These are phyloP conservation scores for Luvunga scandens DNA, from an alignment of 345 rosid genomes.

Conservation along the genomic window DNA sequence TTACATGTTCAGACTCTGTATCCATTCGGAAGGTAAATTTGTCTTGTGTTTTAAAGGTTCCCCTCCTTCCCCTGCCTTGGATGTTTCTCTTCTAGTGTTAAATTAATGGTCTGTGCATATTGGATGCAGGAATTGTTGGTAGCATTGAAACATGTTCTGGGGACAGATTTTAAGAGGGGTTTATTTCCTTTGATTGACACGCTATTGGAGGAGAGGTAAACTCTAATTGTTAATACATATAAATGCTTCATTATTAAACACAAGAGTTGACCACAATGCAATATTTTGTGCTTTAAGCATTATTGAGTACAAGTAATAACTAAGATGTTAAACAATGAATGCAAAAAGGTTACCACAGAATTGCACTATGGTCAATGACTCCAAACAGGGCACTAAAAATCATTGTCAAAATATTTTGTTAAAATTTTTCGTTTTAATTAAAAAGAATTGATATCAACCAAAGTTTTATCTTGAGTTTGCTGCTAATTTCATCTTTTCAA, in stretches of 20 bases:
- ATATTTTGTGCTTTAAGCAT: background rate
- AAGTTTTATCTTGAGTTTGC: background rate
- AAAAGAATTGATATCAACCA: background rate
- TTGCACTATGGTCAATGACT: background rate
- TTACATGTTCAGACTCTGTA: conserved; percentile 96
- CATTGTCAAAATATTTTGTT: background rate
- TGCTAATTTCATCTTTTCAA: background rate
- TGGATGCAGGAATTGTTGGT: conserved; percentile 87
- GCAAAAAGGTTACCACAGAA: background rate
- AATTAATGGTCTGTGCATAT: conserved; percentile 19
- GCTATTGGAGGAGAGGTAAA: conserved; percentile 87
- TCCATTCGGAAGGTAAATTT: conserved; percentile 80
- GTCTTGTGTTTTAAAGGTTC: conserved; percentile 7
- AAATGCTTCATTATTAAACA: background rate
- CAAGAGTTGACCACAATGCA: too few relatives aligned
- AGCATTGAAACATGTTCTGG: conserved; percentile 94
- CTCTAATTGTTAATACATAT: background rate
- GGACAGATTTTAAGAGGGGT: conserved; percentile 98
- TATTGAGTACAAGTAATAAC: background rate
- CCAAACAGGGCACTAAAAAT: background rate
- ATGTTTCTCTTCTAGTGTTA: background rate
- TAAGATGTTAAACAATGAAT: too few relatives aligned
- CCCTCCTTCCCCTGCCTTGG: too few relatives aligned
- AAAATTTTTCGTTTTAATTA: background rate
- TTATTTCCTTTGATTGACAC: conserved; percentile 96